Conservation (phyloP, 2,329 filamentous ascomycete genomes). For the Exophiala alcalophila region DNA sequence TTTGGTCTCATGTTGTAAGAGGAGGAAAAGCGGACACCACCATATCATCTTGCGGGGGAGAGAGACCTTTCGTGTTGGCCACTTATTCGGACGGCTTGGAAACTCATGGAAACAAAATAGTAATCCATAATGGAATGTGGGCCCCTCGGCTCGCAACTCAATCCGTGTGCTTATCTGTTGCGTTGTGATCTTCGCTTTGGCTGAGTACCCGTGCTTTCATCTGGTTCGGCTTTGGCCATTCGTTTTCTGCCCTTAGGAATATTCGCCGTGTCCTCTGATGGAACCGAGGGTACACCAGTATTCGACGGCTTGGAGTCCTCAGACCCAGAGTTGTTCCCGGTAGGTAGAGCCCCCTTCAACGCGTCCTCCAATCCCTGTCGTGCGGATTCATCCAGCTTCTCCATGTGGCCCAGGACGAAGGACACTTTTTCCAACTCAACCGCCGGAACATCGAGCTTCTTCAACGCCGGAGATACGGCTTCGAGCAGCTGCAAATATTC, state of each 20-base stretch:
- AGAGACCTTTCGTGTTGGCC: neutral
- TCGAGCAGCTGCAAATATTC: conserved; percentile 36
- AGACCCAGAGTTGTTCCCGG: too few species aligned
- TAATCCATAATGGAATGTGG: conserved; percentile 1
- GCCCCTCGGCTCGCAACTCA: neutral
- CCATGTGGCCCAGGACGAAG: conserved; percentile 27
- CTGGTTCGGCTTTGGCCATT: conserved; percentile 1
- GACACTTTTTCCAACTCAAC: conserved; percentile 28
- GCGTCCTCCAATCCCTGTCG: conserved; percentile 12
- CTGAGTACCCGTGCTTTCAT: neutral
- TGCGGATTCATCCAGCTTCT: conserved; percentile 19
- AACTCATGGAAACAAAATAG: neutral
- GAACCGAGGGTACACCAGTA: too few species aligned
- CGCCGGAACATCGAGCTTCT: conserved; percentile 17
- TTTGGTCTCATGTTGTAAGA: conserved; percentile 16
- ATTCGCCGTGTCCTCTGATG: too few species aligned
- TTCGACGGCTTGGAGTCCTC: too few species aligned
- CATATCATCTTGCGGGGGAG: conserved; percentile 1
- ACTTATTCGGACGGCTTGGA: neutral
- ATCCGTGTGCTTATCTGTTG: conserved; percentile 3
- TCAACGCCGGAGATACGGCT: conserved; percentile 13
- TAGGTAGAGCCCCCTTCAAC: too few species aligned
- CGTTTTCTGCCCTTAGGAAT: conserved; percentile 11
- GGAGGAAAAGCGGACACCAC: too few species aligned
- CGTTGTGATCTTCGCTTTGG: conserved; percentile 19